Evolutionary conservation across 2,329 filamentous ascomycete genomes (phyloP), one percentile per base, ranked within the genome.

Genomic region (Penicillium hesseltinei): DNA sequence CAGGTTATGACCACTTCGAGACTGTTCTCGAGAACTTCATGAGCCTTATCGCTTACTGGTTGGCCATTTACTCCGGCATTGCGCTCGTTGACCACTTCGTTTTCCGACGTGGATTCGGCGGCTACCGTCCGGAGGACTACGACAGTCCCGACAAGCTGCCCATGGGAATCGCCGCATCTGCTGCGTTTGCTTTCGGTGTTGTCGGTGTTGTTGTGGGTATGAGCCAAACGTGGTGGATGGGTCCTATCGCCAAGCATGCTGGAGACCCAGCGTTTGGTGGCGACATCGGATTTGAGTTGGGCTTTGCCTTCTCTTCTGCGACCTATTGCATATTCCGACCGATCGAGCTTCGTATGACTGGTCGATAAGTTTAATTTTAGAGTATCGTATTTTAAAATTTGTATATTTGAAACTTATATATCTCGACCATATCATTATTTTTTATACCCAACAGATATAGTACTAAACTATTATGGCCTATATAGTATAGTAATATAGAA

Each of bases 21-120:
- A 69, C 72, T 7, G 81, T 88, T 3, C 78, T 91, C 15, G 82
- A 88, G 69, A 88, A 89, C 73, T 89, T 91, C 74, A 88, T 91
- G 84, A 73, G 84, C 59, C 70, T 87, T 51, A 86, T 86, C 60
- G 77, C 83, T 2, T 91, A 91, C 77, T 91, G 88, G 88, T 80
- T 91, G 2, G 84, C 87, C 47, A 89, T 91, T 65, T 91, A 91
- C 75, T 82, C 85, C 62, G 87, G 83, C 46, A 83, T 91, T 61
- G 78, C 83, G 1, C 70, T 90, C 19, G 77, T 80, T 2, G 88
- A 91, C 54, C 88, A 91, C 73, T 83, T 90, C 66, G 66, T 89
- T 68, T 90, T 88, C 78, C 84, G 83, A 66, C 80, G 82, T 25
- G 84, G 84, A 3, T 83, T 88, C 62, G 54, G 61, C 2, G 84